phyloP scores from a whole-genome alignment of 805 yeast genomes.

The Yarrowia osloensis region DNA sequence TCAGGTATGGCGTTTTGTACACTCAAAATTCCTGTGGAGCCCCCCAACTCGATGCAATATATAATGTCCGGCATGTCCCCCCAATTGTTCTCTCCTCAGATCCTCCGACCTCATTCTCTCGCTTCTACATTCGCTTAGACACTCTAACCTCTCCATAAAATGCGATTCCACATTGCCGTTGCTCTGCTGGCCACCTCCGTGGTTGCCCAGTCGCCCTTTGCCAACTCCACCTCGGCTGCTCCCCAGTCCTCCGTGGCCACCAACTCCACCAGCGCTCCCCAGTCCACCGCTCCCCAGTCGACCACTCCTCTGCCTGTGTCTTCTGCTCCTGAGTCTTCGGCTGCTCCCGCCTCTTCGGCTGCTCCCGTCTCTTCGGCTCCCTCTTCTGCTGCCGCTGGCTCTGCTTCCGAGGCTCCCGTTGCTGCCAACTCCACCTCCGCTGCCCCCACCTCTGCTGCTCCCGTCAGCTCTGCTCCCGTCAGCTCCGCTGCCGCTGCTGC shows the following conservation, averaged over 20 bases:
- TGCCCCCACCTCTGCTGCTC: neutral
- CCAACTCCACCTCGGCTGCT: neutral
- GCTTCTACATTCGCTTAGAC: slow-evolving; percentile 4
- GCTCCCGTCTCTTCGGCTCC: neutral
- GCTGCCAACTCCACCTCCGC: neutral
- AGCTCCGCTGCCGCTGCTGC: neutral
- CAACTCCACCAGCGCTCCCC: neutral
- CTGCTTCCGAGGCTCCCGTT: neutral
- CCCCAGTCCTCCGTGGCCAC: neutral
- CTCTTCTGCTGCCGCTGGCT: neutral
- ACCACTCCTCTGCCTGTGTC: neutral
- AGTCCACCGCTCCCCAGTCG: neutral
- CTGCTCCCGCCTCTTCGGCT: neutral
- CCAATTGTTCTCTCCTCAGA: neutral
- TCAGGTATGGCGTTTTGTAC: neutral
- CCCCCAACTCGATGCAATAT: neutral
- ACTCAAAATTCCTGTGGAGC: no score
- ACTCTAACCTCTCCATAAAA: neutral
- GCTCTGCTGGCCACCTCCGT: neutral
- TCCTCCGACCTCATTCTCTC: slow-evolving; percentile 11
- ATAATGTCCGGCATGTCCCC: neutral
- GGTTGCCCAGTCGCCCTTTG: neutral
- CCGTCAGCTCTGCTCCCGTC: neutral
- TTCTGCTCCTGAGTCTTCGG: neutral
- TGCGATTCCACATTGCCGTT: slow-evolving; percentile 2